Conservation (phyloP, 108 stramenopile species). For the Fragilaria crotonensis region DNA sequence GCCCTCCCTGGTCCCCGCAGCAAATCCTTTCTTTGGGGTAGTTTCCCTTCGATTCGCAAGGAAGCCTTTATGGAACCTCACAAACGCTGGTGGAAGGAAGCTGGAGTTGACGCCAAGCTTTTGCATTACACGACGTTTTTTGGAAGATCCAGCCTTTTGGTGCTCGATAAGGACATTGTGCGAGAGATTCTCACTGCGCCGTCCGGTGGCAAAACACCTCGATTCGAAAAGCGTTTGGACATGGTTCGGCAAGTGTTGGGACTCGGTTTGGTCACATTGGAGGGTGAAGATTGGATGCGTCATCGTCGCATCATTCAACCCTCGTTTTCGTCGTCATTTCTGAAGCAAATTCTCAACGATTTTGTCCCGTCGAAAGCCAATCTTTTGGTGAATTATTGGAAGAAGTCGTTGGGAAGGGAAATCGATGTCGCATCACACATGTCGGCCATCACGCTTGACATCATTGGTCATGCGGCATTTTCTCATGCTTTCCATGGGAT, state of each 20-base stretch:
- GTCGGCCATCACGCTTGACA: conserved; percentile 44
- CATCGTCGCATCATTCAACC: conserved; percentile 63
- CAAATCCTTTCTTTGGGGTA: conserved; percentile 21
- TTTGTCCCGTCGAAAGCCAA: conserved; percentile 14
- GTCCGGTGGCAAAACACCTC: conserved; percentile 11
- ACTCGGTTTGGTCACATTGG: conserved; percentile 42
- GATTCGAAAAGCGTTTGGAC: neutral
- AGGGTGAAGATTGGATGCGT: conserved; percentile 48
- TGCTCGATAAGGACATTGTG: conserved; percentile 35
- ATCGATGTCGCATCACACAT: conserved; percentile 46
- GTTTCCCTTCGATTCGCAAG: conserved; percentile 13
- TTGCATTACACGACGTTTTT: conserved; percentile 37
- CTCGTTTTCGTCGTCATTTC: conserved; percentile 27
- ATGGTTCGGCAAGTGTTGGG: conserved; percentile 24
- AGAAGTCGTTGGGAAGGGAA: conserved; percentile 13
- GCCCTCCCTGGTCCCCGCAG: conserved; percentile 16
- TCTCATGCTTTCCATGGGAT: conserved; percentile 48
- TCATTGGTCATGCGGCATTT: conserved; percentile 52
- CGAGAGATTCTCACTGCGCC: conserved; percentile 34
- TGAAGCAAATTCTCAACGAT: conserved; percentile 32
- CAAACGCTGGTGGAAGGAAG: conserved; percentile 47
- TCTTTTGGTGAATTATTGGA: conserved; percentile 38
- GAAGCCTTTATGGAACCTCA: conserved; percentile 45
- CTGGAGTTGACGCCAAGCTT: conserved; percentile 27
- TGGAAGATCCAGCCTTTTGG: conserved; percentile 24